Percentiles rank a stretch among this genome's conserved stretches.
These are phyloP conservation scores for Arthrobotrys conoides DNA, from an alignment of 2,329 filamentous ascomycete species.

Conservation along the genomic window DNA sequence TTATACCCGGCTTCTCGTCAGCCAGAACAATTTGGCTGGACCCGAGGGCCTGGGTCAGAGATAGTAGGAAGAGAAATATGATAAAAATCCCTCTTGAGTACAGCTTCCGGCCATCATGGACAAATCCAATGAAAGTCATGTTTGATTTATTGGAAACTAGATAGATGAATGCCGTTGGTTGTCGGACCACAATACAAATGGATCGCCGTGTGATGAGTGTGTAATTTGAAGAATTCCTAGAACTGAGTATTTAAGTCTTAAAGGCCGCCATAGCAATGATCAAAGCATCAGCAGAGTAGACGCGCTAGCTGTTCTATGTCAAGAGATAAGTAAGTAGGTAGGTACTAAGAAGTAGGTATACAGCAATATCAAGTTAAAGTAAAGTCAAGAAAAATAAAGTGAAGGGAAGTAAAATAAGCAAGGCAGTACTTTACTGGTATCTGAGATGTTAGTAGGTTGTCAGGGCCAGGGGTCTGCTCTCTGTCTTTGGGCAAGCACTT, in stretches of 20 bases:
- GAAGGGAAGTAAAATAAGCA: neutral
- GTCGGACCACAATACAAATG: neutral
- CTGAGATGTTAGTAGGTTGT: neutral
- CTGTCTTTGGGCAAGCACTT: neutral
- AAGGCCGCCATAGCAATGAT: slow-evolving; percentile 1
- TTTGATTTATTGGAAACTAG: neutral
- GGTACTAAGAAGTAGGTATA: no score
- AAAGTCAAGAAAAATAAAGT: neutral
- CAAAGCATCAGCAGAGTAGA: neutral
- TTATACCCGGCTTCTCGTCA: neutral
- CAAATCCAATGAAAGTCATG: slow-evolving; percentile 4
- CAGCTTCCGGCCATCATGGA: slow-evolving; percentile 44
- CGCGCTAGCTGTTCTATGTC: neutral
- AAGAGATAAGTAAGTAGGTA: no score
- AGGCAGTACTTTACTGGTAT: neutral
- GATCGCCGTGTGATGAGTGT: neutral
- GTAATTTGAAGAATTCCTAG: neutral
- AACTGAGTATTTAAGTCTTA: neutral
- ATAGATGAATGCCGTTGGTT: neutral
- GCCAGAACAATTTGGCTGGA: slow-evolving; percentile 34
- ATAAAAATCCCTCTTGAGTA: slow-evolving; percentile 27
- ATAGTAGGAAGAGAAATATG: slow-evolving; percentile 18
- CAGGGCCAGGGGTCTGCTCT: neutral
- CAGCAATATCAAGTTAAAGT: no score
- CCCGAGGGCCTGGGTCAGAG: slow-evolving; percentile 5